Evolutionary conservation across 139 green algal genomes (phyloP).

Genomic region (Picochlorum sp.): DNA sequence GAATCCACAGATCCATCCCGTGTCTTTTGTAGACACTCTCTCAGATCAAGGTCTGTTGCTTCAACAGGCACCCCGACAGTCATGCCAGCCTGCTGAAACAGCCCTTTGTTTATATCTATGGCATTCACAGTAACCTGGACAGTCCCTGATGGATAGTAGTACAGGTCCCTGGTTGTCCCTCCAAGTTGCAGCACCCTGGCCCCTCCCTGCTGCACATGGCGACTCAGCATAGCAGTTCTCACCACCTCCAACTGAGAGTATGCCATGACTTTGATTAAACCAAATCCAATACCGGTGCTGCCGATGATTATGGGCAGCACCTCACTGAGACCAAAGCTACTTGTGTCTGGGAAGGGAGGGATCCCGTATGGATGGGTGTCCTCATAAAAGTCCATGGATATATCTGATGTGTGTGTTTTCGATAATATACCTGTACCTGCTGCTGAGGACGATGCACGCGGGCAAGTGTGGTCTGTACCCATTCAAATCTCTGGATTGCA

Average conservation of each 20-base stretch:
- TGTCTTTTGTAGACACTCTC: constrained; percentile 24
- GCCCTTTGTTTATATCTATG: constrained; percentile 29
- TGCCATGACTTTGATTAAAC: constrained; percentile 21
- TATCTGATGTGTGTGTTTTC: too few species aligned
- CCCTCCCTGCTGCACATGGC: constrained; percentile 31
- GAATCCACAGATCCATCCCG: constrained; percentile 27
- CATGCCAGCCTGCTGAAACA: constrained; percentile 56
- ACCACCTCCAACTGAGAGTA: constrained; percentile 55
- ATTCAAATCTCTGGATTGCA: too few species aligned
- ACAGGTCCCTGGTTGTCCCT: constrained; percentile 40
- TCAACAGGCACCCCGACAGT: constrained; percentile 38
- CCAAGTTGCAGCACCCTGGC: constrained; percentile 40
- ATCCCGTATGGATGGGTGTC: too few species aligned
- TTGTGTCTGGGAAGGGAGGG: too few species aligned
- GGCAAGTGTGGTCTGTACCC: too few species aligned
- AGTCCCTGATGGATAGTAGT: constrained; percentile 51
- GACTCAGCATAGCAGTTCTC: constrained; percentile 45
- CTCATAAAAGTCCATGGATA: too few species aligned
- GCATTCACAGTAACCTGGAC: constrained; percentile 37
- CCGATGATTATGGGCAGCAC: not conserved
- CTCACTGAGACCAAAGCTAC: too few species aligned
- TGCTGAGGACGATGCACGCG: too few species aligned
- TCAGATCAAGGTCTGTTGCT: not conserved
- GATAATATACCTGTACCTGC: too few species aligned
- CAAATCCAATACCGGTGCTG: not conserved